Evolutionary conservation across 2,329 filamentous ascomycete species (phyloP).

Genomic region (Didymosphaeria variabile): DNA sequence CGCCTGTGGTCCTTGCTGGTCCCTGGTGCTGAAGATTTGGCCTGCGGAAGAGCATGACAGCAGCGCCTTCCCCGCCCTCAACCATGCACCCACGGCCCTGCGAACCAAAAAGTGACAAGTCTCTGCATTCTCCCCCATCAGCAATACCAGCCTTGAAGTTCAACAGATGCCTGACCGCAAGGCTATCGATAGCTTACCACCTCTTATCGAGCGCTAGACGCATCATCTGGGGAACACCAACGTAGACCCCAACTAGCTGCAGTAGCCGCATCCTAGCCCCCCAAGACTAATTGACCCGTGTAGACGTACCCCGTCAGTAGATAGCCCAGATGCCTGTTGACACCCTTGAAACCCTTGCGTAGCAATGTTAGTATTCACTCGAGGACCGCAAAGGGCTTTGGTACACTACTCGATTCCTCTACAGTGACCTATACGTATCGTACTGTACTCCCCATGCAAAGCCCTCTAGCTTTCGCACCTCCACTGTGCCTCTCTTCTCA

Average conservation of each 20-base stretch:
- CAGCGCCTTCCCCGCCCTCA: no score
- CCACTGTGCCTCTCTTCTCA: not conserved
- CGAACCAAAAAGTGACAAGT: not conserved
- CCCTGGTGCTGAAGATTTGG: no score
- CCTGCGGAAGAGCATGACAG: no score
- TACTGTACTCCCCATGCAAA: not conserved
- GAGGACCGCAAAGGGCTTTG: constrained; percentile 4
- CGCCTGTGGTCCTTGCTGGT: not conserved
- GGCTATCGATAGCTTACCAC: not conserved
- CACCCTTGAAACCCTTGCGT: not conserved
- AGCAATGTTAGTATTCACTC: not conserved
- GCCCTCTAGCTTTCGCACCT: not conserved
- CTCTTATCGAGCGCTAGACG: no score
- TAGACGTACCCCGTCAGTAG: not conserved
- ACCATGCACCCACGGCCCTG: no score
- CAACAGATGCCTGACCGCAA: not conserved
- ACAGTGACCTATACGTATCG: constrained; percentile 14
- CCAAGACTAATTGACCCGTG: not conserved
- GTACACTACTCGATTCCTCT: constrained; percentile 26
- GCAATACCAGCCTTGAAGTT: not conserved
- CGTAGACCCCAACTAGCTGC: not conserved
- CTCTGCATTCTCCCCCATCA: not conserved
- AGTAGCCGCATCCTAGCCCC: not conserved
- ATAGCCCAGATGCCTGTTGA: not conserved
- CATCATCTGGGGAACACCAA: not conserved